Base-by-base conservation (phyloP, 441 rosid genomes). In the Pelargonium australe region DNA sequence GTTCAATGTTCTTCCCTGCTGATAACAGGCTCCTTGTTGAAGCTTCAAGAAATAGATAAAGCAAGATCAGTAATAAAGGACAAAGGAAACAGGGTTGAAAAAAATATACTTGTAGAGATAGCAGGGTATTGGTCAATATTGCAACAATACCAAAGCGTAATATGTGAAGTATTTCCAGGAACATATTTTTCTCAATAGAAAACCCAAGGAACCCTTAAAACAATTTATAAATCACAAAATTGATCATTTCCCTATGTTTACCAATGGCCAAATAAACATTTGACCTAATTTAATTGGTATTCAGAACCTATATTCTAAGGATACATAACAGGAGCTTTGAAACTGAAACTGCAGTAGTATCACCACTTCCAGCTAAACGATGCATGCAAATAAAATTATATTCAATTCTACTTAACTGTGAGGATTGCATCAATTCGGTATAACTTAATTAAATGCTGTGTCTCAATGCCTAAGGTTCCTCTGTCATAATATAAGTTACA, bases 21-120 rank as follows among this genome's bases (percentile, higher is more conserved):
- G 83, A 78, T 68, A 87, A 69, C 60, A 85, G 82, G 78, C 69
- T 85, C 92, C 80, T 82, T 83, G 84, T 23, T 47, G 91, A 81
- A 68, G 80, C 96, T 95, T 77, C 68, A 75, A 41, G 68, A 70
- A 43, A 78, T 25, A 72, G 25, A 55, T 31, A 47, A 10, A 12
- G 55, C 12, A 47, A 47, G 55, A 12, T 47, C 5, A 12, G 55
- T 4, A 47, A 47, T 47, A 47, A 47, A 13, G 14, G 14, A 47
- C 37, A 34, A 34, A 34, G 37, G 37, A 34, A 34, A 34, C 37
- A 3, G 37, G 37, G 37, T 34, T 34, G 23, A 20, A 34, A 34
- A 34, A 34, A 4, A 34, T 34, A 34, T 34, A 34, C 5, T 34
- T 34, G 37, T 34, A 34, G 37, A 34, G 37, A 34, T 34, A 34